These are phyloP conservation scores for Ganoderma lucidum DNA, from an alignment of 1,284 basidiomycete genomes.

Conservation along the genomic window DNA sequence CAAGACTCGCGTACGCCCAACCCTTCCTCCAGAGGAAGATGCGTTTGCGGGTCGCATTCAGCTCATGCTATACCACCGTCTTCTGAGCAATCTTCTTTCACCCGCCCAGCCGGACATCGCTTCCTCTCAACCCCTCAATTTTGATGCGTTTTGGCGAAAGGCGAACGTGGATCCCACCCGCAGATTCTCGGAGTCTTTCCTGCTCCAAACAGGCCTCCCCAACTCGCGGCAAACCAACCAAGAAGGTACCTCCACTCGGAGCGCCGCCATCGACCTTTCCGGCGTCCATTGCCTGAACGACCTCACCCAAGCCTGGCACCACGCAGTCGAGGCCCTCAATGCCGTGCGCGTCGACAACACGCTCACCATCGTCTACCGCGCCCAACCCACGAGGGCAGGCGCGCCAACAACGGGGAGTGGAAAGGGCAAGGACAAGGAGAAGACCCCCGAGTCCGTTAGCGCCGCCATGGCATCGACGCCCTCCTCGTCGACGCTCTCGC, in stretches of 20 bases:
- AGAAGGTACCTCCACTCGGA: neutral
- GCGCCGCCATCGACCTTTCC: conserved; percentile 10
- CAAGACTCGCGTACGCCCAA: conserved; percentile 70
- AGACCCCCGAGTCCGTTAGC: neutral
- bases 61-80: conserved; percentile 85
- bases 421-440: neutral
- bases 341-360: conserved; percentile 48
- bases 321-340: conserved; percentile 42
- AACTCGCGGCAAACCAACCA: conserved; percentile 24
- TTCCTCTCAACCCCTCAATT: conserved; percentile 52
- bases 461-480: neutral
- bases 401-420: neutral
- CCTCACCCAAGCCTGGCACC: conserved; percentile 43
- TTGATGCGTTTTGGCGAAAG: conserved; percentile 60
- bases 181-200: conserved; percentile 64
- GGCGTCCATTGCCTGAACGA: conserved; percentile 39
- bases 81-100: conserved; percentile 64
- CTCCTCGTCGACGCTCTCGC: conserved; percentile 6
- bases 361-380: conserved; percentile 61
- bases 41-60: conserved; percentile 75
- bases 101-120: conserved; percentile 34
- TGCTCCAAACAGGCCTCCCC: conserved; percentile 55
- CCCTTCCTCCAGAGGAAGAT: conserved; percentile 70
- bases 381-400: conserved; percentile 39
- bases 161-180: conserved; percentile 54